Percentiles rank a stretch among this genome's conserved stretches.
These are phyloP conservation scores for Myrica gale DNA, from an alignment of 306 rosid species.

Conservation along the genomic window DNA sequence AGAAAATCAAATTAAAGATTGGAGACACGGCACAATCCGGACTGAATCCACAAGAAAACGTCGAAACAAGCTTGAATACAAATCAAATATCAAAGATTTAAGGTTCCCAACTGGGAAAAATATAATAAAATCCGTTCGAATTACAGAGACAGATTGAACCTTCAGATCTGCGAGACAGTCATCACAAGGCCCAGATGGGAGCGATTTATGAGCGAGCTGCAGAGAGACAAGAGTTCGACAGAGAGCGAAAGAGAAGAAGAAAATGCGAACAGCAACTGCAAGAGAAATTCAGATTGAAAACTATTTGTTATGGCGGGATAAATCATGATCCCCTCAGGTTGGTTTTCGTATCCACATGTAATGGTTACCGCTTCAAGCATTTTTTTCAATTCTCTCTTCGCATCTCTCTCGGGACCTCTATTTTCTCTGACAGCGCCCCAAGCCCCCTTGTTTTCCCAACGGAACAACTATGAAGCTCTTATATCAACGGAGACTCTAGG, in stretches of 20 bases:
- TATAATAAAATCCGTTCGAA: neutral
- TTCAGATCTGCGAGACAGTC: constrained; percentile 36
- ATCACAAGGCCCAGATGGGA: constrained; percentile 44
- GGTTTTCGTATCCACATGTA: constrained; percentile 43
- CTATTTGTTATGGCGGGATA: constrained; percentile 20
- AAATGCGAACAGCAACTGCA: constrained; percentile 36
- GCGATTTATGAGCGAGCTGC: neutral
- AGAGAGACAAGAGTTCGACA: neutral
- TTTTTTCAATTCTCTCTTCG: neutral
- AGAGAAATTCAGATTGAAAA: constrained; percentile 50
- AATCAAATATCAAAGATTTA: too few relatives aligned
- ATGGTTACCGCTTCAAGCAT: constrained; percentile 36
- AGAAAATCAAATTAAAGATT: too few relatives aligned
- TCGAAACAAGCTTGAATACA: too few relatives aligned
- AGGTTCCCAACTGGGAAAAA: neutral
- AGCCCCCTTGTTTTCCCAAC: neutral
- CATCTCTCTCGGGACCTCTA: neutral
- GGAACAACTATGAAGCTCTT: neutral
- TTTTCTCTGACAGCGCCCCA: neutral
- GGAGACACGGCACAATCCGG: too few relatives aligned
- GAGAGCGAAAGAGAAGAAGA: neutral
- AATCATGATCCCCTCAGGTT: constrained; percentile 42
- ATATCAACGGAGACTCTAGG: neutral
- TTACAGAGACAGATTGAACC: constrained; percentile 24
- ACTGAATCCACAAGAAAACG: too few relatives aligned